phyloP scores from a whole-genome alignment of 176 grass and related monocot species.

The Triticum aestivum region IWGSC_CS_RefSeq_v2.1 NC_057798.1:486321611-486322110 shows the following conservation, averaged over 20 bases:
- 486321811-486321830: no score
- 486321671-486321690: no score
- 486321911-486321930: constrained; percentile 2
- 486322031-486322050: neutral
- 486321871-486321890: neutral
- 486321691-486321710: no score
- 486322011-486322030: constrained; percentile 19
- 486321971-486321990: neutral
- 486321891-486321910: constrained; percentile 31
- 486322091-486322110: constrained; percentile 25
- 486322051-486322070: neutral
- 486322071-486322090: neutral
- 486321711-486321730: no score
- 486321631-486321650: no score
- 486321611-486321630: no score
- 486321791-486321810: no score
- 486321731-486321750: no score
- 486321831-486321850: neutral
- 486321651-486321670: no score
- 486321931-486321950: constrained; percentile 39
- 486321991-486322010: neutral
- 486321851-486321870: neutral
- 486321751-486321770: no score
- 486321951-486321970: constrained; percentile 42
- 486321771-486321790: no score